Base-by-base conservation (phyloP, 148 eudicot species). In the Rhododendron griersonianum region DNA sequence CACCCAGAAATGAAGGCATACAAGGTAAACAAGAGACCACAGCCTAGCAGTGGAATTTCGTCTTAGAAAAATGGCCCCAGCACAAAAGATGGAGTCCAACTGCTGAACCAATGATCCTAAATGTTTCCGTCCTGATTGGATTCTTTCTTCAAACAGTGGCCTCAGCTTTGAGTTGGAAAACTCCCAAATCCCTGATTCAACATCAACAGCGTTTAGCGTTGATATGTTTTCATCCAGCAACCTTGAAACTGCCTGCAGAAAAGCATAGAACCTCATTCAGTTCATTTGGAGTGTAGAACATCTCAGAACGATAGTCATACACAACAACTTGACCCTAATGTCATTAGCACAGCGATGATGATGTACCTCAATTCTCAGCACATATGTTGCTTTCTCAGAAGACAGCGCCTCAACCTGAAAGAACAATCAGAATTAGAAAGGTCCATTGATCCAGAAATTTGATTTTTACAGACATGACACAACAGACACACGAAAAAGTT, bases 331-430 rank as follows among this genome's bases (percentile, higher is more conserved):
- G 76, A 71, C 19, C 30, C 15, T 16, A 55, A 23, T 63, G 35
- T 53, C 30, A 73, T 61, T 41, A 77, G n/a, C 30, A 41, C 53
- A 57, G 67, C 13, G 78, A 85, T 65, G 73, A 55, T 73, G 50
- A 83, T 75, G 80, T 90, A 97, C 99, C 98, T 97, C 99, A 33
- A 93, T 95, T 83, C 95, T 91, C 69, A 97, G 92, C 63, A 89
- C 85, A 33, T 94, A 93, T 77, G 86, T 94, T 41, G 98, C 98
- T 92, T 97, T 97, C 90, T 97, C 98, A 7, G 99, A 97, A 78
- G 99, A 93, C 80, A 97, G 93, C 19, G 95, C 84, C 89, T 97
- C 99, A 85, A 95, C 99, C 98, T 97, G 93, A 86, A 14, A 55
- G n/a, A 82, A 84, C 48, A 76, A n/a, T 69, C 61, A 89, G 73